Conservation (phyloP, 2,329 filamentous ascomycete species). For the Lecanicillium sp. region DNA sequence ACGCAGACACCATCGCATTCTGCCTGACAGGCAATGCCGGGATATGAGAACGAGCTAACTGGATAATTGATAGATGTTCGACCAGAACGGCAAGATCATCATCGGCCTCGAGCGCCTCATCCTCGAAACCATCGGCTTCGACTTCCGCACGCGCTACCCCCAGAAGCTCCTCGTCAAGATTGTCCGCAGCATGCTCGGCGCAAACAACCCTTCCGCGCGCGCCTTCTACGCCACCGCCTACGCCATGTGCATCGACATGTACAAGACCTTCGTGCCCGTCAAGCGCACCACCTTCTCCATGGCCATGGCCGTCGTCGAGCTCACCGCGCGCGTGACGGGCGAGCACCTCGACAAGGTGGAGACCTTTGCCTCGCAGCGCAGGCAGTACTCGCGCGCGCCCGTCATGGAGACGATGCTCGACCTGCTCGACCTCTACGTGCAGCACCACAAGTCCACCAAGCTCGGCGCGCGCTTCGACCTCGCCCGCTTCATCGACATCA, state of each 20-base stretch:
- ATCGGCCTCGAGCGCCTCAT: conserved; percentile 89
- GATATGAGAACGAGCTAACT: conserved; percentile 14
- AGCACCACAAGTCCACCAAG: conserved; percentile 68
- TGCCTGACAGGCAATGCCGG: not conserved
- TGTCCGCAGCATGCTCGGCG: conserved; percentile 48
- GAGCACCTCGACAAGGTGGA: conserved; percentile 45
- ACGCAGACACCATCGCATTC: conserved; percentile 20
- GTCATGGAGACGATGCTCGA: conserved; percentile 79
- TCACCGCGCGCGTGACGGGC: conserved; percentile 63
- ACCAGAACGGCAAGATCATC: conserved; percentile 69
- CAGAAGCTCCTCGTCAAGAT: conserved; percentile 82
- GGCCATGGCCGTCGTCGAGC: conserved; percentile 74
- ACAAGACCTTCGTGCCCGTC: conserved; percentile 86
- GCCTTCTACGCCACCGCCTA: conserved; percentile 65
- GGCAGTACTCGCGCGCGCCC: conserved; percentile 40
- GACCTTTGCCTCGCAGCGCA: conserved; percentile 44
- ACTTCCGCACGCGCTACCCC: conserved; percentile 84
- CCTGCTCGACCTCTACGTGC: conserved; percentile 85
- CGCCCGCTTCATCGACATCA: conserved; percentile 75
- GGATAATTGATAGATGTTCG: conserved; percentile 59
- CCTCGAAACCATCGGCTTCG: conserved; percentile 87
- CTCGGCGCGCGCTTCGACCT: conserved; percentile 67
- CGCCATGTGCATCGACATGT: conserved; percentile 79
- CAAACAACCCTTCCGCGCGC: conserved; percentile 37
- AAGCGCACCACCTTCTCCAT: conserved; percentile 86